phyloP scores from a whole-genome alignment of 371 early-diverging fungal genomes.

The Coemansia sp. region DNA sequence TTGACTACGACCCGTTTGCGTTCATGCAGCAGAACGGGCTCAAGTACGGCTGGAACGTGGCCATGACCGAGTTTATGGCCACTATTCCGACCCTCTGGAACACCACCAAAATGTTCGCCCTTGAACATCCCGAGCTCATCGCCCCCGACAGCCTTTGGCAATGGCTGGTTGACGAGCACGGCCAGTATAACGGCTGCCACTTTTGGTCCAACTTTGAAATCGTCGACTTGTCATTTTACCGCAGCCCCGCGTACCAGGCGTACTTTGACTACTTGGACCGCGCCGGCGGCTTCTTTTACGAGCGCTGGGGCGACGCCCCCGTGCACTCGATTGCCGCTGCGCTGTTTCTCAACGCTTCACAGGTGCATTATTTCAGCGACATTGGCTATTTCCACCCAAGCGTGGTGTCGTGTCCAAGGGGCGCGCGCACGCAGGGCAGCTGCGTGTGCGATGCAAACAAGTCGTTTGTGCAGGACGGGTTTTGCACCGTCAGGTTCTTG shows the following conservation, averaged over 20 bases:
- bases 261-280: slow-evolving; percentile 64
- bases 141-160: slow-evolving; percentile 39
- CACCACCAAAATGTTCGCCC: slow-evolving; percentile 58
- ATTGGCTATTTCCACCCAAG: slow-evolving; percentile 75
- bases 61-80: slow-evolving; percentile 73
- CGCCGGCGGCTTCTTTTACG: slow-evolving; percentile 58
- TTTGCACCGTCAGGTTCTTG: slow-evolving; percentile 31
- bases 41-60: slow-evolving; percentile 83
- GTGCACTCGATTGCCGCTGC: slow-evolving; percentile 88
- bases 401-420: slow-evolving; percentile 64
- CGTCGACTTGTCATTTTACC: slow-evolving; percentile 48
- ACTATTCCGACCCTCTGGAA: slow-evolving; percentile 83
- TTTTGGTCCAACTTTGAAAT: slow-evolving; percentile 54
- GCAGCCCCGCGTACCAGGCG: slow-evolving; percentile 53
- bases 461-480: slow-evolving; percentile 31
- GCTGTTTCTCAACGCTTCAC: slow-evolving; percentile 67
- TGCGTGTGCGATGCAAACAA: slow-evolving; percentile 34
- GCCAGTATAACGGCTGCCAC: slow-evolving; percentile 44
- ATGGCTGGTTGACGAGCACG: slow-evolving; percentile 44
- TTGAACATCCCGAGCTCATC: slow-evolving; percentile 52
- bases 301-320: slow-evolving; percentile 60
- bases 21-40: slow-evolving; percentile 75
- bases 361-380: slow-evolving; percentile 88
- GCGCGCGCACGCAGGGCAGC: slow-evolving; percentile 9
- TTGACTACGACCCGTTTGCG: slow-evolving; percentile 86